Conservation (phyloP, 306 rosid species). For the Begonia peltatifolia region DNA sequence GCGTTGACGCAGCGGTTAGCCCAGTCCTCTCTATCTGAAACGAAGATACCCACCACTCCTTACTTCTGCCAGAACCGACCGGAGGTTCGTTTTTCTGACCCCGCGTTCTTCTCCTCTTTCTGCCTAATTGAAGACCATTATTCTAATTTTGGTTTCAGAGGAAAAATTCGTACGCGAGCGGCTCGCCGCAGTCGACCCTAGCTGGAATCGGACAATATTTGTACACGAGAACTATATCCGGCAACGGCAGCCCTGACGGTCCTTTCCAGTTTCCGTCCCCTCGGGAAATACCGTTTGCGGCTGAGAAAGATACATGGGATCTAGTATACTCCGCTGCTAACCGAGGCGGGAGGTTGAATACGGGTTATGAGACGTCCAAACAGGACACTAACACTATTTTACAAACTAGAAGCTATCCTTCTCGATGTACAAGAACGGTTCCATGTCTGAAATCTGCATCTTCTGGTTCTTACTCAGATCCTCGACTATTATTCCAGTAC, state of each 20-base stretch:
- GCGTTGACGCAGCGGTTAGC: conserved; percentile 10
- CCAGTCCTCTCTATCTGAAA: conserved; percentile 5
- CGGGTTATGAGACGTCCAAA: conserved; percentile 12
- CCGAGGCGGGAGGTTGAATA: conserved; percentile 53
- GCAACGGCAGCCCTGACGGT: background rate
- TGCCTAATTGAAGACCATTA: too few species aligned
- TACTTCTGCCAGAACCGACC: background rate
- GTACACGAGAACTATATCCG: background rate
- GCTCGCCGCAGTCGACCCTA: conserved; percentile 14
- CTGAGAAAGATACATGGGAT: conserved; percentile 43
- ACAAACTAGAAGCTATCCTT: conserved; percentile 18
- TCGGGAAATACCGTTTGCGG: conserved; percentile 34
- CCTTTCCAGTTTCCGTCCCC: conserved; percentile 27
- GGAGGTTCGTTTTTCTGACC: background rate
- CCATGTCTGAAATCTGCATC: conserved; percentile 6
- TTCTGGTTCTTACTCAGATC: conserved; percentile 16
- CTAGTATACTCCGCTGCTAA: conserved; percentile 49
- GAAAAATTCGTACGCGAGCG: background rate
- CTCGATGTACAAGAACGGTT: conserved; percentile 6
- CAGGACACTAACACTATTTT: background rate
- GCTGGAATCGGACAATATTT: conserved; percentile 1
- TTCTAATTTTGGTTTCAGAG: too few species aligned
- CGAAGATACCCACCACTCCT: background rate
- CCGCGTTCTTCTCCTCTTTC: background rate
- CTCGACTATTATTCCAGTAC: conserved; percentile 11